These are phyloP conservation scores for Moricandia arvensis DNA, from an alignment of 345 rosid species.

Conservation along the genomic window DNA sequence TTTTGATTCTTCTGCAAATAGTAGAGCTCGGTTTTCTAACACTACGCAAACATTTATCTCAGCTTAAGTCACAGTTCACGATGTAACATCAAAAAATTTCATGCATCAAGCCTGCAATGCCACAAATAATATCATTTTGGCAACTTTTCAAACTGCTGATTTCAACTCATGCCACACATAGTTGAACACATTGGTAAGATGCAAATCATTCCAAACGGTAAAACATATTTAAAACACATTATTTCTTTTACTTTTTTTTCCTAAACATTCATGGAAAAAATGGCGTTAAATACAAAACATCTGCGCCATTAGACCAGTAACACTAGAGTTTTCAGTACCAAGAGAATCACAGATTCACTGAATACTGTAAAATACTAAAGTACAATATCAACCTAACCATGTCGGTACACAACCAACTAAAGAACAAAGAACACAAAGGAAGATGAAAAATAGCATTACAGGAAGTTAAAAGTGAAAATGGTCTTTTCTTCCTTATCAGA, in stretches of 20 bases:
- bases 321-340: slow-evolving; percentile 41
- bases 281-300: slow-evolving; percentile 54
- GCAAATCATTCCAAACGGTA: not conserved
- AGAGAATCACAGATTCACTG: not conserved
- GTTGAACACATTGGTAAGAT: not conserved
- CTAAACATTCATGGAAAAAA: slow-evolving; percentile 37
- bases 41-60: too few species aligned
- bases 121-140: too few species aligned
- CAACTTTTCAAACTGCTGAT: not conserved
- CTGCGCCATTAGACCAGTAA: slow-evolving; percentile 35
- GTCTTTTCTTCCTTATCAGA: slow-evolving; percentile 47
- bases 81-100: too few species aligned
- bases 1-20: too few species aligned
- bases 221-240: not conserved
- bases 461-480: slow-evolving; percentile 28
- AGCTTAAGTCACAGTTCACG: not conserved
- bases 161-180: not conserved
- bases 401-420: slow-evolving; percentile 45
- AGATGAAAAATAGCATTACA: slow-evolving; percentile 26
- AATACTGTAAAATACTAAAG: slow-evolving; percentile 33
- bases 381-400: slow-evolving; percentile 47
- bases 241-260: not conserved
- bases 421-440: slow-evolving; percentile 27
- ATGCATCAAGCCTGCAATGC: too few species aligned
- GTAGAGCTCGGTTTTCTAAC: too few species aligned